phyloP scores from a whole-genome alignment of 352 stramenopile species.

The Elongisporangium prolatum region DNA sequence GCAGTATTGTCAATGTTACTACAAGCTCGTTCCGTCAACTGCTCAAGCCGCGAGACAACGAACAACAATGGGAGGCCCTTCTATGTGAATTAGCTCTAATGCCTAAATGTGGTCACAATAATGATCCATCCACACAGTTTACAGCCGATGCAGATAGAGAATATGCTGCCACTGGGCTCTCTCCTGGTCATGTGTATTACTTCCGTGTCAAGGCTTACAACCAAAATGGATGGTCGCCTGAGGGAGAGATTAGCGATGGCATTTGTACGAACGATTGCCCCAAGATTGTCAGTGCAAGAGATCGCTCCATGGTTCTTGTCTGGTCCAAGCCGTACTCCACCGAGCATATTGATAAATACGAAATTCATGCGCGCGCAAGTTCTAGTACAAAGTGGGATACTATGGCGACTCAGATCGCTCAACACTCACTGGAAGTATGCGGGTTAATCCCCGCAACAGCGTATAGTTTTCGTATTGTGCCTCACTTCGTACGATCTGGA shows the following conservation, averaged over 20 bases:
- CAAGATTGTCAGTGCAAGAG: conserved; percentile 22
- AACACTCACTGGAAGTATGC: conserved; percentile 7
- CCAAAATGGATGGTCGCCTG: conserved; percentile 38
- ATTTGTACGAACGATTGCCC: conserved; percentile 53
- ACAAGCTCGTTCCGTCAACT: conserved; percentile 28
- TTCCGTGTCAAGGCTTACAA: conserved; percentile 44
- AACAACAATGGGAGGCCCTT: conserved; percentile 26
- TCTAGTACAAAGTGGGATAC: conserved; percentile 32
- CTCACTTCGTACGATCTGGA: conserved; percentile 23
- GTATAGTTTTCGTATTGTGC: conserved; percentile 48
- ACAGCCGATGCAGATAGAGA: conserved; percentile 14
- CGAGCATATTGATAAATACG: conserved; percentile 42
- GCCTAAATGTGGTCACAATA: conserved; percentile 7
- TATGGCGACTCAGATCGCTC: conserved; percentile 9
- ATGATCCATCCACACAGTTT: not conserved
- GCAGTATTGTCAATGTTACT: conserved; percentile 18
- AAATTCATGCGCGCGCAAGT: conserved; percentile 30
- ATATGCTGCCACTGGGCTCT: conserved; percentile 22
- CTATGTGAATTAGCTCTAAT: conserved; percentile 22
- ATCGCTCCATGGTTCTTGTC: conserved; percentile 30
- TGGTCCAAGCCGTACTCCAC: conserved; percentile 52
- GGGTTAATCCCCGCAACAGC: conserved; percentile 32
- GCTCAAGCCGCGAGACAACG: conserved; percentile 25
- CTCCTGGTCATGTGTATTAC: conserved; percentile 44
- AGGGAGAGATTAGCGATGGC: conserved; percentile 40